Evolutionary conservation across 1,284 basidiomycete genomes (phyloP), one percentile per base, ranked within the genome.

Genomic region (Amylostereum areolatum): DNA sequence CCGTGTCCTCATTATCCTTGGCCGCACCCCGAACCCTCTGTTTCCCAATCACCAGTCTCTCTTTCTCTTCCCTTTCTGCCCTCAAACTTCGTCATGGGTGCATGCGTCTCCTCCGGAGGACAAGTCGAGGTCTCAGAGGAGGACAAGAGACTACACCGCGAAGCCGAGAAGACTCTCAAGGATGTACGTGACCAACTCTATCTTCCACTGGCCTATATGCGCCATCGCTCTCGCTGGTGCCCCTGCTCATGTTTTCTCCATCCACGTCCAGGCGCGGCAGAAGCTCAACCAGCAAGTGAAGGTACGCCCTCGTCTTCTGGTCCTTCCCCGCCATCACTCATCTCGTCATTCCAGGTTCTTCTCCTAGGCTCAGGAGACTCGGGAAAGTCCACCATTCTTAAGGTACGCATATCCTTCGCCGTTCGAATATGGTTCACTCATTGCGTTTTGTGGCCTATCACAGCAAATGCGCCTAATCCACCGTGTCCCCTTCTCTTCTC

Each of bases 351-450:
- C 27, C 55, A 88, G 85, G 85, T 89, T n/a, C 74, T 97, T 47
- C 75, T 97, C 27, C 77, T 97, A 30, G 94, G 94, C 34, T 94
- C 94, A 40, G 94, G 94, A 34, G 94, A 96, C 63, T 91, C 87
- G 31, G 94, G 94, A 41, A 97, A 97, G 69, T 92, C 89, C 9
- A 97, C 94, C 4, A 77, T 94, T 57, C 78, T 94, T 63, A 93
- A 93, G 74, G 87, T 86, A 50, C 37, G 70, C 31, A 35, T 57
- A n/a, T 29, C 11, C 10, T 32, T 4, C 31, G 25, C 28, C 41
- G 25, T 18, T 18, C 7, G 28, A 25, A 28, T 43, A 28, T 25
- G 28, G 27, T 25, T 30, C 24, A 32, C 32, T 33, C n/a, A 55
- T 36, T 45, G n/a, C 31, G 9, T 1, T n/a, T 24, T 18, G 37